A percentile compares a stretch with the other conserved stretches of the same genome.
These are phyloP conservation scores for Fomitopsis pulvina DNA, from an alignment of 768 basidiomycete genomes.

Conservation along the genomic window DNA sequence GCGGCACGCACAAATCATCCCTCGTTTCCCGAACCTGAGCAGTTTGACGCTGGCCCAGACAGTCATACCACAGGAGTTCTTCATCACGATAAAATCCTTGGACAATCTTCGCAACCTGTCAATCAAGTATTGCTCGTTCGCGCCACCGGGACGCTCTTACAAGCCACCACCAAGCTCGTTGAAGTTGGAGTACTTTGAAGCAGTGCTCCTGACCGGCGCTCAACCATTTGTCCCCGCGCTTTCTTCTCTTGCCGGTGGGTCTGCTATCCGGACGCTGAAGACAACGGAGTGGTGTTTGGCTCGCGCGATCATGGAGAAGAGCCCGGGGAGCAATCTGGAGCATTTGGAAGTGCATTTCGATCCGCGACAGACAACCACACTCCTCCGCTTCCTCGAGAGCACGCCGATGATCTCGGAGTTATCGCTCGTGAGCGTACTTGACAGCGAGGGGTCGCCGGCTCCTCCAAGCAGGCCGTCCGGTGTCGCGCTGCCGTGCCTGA, in stretches of 20 bases:
- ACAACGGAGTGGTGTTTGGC: slow-evolving; percentile 2
- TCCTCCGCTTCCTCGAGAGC: background rate
- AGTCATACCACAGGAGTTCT: background rate
- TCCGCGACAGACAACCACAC: background rate
- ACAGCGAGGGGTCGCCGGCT: background rate
- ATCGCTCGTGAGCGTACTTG: background rate
- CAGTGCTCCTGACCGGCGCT: background rate
- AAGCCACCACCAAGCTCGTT: background rate
- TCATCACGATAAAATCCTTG: background rate
- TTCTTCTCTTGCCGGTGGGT: background rate
- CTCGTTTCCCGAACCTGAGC: background rate
- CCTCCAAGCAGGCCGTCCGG: background rate
- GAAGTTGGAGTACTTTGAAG: background rate
- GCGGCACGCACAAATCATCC: background rate
- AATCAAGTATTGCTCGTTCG: slow-evolving; percentile 4
- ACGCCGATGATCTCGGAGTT: background rate
- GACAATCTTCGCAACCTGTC: background rate
- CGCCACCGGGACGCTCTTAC: background rate
- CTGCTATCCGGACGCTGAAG: background rate
- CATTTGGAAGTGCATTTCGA: background rate
- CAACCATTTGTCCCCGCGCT: slow-evolving; percentile 1
- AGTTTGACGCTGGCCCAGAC: background rate
- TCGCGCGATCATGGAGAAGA: background rate
- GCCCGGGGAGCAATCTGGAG: background rate
- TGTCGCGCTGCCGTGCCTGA: background rate